Evolutionary conservation across 768 basidiomycete genomes (phyloP).

Genomic region (Trametes gibbosa): DNA sequence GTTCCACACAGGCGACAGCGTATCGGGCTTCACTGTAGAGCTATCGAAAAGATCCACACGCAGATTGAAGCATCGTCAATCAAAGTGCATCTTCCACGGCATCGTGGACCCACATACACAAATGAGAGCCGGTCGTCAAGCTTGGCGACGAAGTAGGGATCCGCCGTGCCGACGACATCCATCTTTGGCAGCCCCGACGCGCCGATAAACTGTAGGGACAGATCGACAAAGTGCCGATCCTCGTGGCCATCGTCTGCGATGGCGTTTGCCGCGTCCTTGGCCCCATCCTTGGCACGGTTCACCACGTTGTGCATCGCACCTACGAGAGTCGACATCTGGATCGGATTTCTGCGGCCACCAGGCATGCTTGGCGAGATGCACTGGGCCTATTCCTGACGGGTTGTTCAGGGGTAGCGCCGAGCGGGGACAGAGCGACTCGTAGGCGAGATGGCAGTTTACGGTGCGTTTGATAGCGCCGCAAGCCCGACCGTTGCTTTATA

Average conservation of each 20-base stretch:
- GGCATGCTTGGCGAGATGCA: conserved; percentile 12
- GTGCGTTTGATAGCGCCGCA: background rate
- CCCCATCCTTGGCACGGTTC: conserved; percentile 9
- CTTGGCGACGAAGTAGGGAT: conserved; percentile 72
- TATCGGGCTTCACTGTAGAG: conserved; percentile 59
- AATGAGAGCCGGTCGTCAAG: conserved; percentile 63
- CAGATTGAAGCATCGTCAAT: too few species aligned
- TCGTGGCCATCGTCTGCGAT: background rate
- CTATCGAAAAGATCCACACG: conserved; percentile 37
- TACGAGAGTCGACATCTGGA: conserved; percentile 21
- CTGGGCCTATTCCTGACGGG: background rate
- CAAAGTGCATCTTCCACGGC: background rate
- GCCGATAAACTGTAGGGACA: conserved; percentile 68
- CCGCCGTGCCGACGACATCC: conserved; percentile 60
- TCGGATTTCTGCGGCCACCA: conserved; percentile 22
- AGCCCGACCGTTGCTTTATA: too few species aligned
- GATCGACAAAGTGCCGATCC: conserved; percentile 43
- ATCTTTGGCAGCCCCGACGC: conserved; percentile 68
- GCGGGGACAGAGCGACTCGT: too few species aligned
- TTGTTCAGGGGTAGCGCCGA: too few species aligned
- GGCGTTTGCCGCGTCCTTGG: conserved; percentile 3
- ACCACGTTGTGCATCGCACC: conserved; percentile 18
- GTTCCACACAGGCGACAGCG: conserved; percentile 69
- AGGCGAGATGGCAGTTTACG: background rate
- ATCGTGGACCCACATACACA: conserved; percentile 38